Percentiles rank a stretch among this genome's conserved stretches.
phyloP scores from a whole-genome alignment of 306 rosid genomes.

The Rubus idaeus region DNA sequence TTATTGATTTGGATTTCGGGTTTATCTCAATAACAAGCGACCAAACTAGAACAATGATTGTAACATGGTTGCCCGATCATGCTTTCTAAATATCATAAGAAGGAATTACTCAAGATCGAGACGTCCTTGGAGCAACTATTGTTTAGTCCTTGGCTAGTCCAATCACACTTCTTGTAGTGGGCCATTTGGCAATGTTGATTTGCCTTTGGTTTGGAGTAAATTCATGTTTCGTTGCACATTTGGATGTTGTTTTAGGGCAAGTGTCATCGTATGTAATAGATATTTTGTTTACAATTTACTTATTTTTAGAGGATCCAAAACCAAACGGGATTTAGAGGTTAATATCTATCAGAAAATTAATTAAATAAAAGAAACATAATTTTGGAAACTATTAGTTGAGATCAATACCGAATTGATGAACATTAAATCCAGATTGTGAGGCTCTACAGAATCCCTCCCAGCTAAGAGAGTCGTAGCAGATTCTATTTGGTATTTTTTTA shows the following conservation, averaged over 20 bases:
- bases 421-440: background rate
- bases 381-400: background rate
- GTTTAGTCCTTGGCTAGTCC: too few relatives aligned
- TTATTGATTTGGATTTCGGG: too few relatives aligned
- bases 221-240: too few relatives aligned
- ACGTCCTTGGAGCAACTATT: background rate
- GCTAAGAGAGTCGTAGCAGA: conserved; percentile 14
- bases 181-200: too few relatives aligned
- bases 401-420: background rate
- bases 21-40: background rate
- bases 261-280: too few relatives aligned
- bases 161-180: too few relatives aligned
- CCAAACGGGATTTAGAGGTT: background rate
- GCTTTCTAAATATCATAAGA: background rate
- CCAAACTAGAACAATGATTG: too few relatives aligned
- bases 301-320: background rate
- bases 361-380: background rate
- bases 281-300: too few relatives aligned
- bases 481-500: background rate
- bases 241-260: too few relatives aligned
- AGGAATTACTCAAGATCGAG: background rate
- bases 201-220: too few relatives aligned
- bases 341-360: background rate
- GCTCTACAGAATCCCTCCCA: background rate
- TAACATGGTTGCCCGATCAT: background rate